Evolutionary conservation across 2,329 filamentous ascomycete species (phyloP).

Genomic region (Trichophyton mentagrophytes): DNA sequence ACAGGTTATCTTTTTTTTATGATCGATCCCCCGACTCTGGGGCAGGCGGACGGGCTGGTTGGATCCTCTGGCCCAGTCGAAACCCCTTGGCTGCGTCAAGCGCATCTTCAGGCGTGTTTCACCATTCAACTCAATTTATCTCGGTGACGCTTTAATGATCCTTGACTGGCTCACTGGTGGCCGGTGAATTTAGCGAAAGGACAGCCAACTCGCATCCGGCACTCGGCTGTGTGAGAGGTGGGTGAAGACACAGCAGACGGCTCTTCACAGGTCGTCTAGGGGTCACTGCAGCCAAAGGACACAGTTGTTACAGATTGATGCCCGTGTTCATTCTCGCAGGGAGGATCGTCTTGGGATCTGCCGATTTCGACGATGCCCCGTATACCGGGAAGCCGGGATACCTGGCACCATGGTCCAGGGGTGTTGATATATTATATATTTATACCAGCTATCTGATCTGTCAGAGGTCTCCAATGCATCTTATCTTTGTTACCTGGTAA

Average conservation of each 20-base stretch:
- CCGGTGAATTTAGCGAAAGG: background rate
- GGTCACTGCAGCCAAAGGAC: background rate
- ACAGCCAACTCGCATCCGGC: background rate
- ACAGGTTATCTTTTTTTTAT: background rate
- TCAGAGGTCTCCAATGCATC: too few species aligned
- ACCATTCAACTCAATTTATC: constrained; percentile 1
- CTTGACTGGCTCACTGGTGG: background rate
- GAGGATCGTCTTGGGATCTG: too few species aligned
- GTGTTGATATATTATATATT: too few species aligned
- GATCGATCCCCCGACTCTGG: background rate
- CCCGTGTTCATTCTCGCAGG: background rate
- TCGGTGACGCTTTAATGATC: background rate
- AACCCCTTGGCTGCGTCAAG: constrained; percentile 1
- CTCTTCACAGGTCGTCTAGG: background rate
- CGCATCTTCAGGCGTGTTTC: background rate
- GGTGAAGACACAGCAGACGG: background rate
- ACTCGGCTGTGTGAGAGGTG: background rate
- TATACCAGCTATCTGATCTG: too few species aligned
- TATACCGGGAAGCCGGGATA: too few species aligned
- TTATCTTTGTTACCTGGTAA: too few species aligned
- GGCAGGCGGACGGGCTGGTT: background rate
- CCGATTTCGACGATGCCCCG: too few species aligned
- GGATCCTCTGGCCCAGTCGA: background rate
- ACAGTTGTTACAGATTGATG: background rate
- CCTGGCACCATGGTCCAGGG: too few species aligned